Base-by-base conservation (phyloP, 2,329 filamentous ascomycete species). In the Claviceps pusilla region DNA sequence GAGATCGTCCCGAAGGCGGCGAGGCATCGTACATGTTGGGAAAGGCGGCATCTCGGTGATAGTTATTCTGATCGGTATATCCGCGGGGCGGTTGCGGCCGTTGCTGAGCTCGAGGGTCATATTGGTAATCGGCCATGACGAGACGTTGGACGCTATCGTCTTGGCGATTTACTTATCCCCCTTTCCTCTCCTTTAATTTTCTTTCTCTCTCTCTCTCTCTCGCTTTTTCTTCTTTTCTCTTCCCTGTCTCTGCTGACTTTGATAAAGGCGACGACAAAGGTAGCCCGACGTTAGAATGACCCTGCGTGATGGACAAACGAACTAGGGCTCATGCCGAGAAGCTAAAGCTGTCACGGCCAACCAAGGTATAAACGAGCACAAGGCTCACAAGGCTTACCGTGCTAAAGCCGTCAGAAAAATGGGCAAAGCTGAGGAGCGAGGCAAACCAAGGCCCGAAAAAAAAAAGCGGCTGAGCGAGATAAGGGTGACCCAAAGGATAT, bases 11-110 rank as follows among this genome's bases (percentile, higher is more conserved):
- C 48, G 87, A 82, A 49, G 89, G 89, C 59, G 88, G 89, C 59
- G 87, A 79, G 59, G 83, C 83, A 62, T 91, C 93, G 68, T 97
- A 98, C 66, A 97, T 97, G 72, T 91, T 91, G 60, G 87, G 89
- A 70, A 94, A 98, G 60, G 91, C 93, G 61, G 89, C 88, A 80
- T 98, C 90, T 72, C 93, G 86, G 71, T 93, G 87, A 64, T 76
- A 76, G 65, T 77, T 76, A 59, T 75, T 73, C 54, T 70, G 66
- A 56, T 76, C 71, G 60, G 60, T 75, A 75, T 79, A 76, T 60
- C 76, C 72, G 55, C 71, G 69, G 60, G 68, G 70, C 42, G 69
- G 69, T 53, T 72, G 71, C 51, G 69, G 69, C 42, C 53, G 53
- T 55, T 55, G 55, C 66, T 70, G 69, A 58, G 69, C 68, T 61